Evolutionary conservation across 1,284 basidiomycete genomes (phyloP).

Genomic region (Phellopilus nigrolimitatus): DNA sequence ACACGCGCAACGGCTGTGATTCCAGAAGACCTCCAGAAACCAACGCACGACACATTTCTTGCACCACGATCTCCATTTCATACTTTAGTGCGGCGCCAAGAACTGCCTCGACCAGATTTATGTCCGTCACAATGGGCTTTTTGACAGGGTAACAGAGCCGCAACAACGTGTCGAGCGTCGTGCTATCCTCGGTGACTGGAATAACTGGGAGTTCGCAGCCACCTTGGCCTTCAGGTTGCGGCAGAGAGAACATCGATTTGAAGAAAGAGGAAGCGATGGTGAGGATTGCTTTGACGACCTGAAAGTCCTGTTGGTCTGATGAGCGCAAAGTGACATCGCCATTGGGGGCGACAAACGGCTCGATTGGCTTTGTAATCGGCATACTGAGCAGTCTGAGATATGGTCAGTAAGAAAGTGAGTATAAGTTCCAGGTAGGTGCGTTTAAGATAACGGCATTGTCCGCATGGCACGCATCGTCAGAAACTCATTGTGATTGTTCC

Average conservation of each 20-base stretch:
- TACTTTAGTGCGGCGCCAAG: conserved; percentile 36
- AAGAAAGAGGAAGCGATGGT: conserved; percentile 34
- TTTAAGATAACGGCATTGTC: too few relatives aligned
- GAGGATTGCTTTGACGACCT: conserved; percentile 32
- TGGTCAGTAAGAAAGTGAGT: too few relatives aligned
- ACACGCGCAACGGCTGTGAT: conserved; percentile 36
- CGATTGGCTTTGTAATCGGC: not conserved
- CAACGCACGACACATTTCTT: conserved; percentile 1
- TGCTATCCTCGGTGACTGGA: conserved; percentile 31
- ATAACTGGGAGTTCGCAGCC: conserved; percentile 28
- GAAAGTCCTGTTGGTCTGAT: conserved; percentile 35
- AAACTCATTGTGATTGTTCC: too few relatives aligned
- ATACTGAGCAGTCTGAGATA: not conserved
- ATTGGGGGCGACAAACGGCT: conserved; percentile 1
- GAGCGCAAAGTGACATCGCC: conserved; percentile 34
- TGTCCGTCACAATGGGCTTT: conserved; percentile 20
- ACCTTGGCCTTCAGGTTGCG: conserved; percentile 21
- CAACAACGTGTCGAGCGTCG: conserved; percentile 32
- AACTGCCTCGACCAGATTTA: conserved; percentile 21
- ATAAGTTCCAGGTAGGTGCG: too few relatives aligned
- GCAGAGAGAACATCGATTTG: conserved; percentile 34
- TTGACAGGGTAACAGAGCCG: conserved; percentile 35
- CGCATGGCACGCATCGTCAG: too few relatives aligned
- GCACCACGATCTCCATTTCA: conserved; percentile 26
- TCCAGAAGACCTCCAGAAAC: not conserved